Evolutionary conservation across 2,329 filamentous ascomycete species (phyloP).

Genomic region (Thielaviopsis populi): DNA sequence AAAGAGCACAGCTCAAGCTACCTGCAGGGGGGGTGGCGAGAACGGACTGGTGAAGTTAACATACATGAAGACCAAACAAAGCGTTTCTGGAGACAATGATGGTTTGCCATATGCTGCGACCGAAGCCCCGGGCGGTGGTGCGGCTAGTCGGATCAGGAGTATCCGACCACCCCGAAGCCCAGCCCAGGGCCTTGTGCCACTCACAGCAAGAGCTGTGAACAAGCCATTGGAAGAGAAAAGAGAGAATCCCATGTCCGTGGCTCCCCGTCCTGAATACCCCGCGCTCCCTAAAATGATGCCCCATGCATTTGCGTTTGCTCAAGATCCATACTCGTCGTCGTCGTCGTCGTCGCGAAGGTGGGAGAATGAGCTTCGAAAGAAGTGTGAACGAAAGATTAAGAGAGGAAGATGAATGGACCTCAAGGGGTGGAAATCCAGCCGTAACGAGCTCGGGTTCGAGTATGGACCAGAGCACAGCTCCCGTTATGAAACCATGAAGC

Average conservation of each 20-base stretch:
- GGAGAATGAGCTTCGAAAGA: neutral
- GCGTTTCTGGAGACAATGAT: constrained; percentile 38
- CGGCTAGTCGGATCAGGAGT: neutral
- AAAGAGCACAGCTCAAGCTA: constrained; percentile 3
- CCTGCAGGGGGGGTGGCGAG: neutral
- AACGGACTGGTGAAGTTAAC: constrained; percentile 37
- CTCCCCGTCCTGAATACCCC: neutral
- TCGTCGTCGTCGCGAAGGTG: neutral
- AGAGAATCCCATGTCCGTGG: neutral
- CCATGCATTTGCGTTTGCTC: neutral
- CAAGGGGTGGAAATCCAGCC: neutral
- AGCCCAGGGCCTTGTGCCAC: neutral
- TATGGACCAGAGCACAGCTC: neutral
- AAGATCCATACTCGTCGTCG: neutral
- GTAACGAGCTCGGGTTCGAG: neutral
- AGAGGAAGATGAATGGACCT: neutral
- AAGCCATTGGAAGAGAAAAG: neutral
- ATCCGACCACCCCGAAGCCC: constrained; percentile 21
- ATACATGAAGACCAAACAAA: constrained; percentile 51
- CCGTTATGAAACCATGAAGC: neutral
- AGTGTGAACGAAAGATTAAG: constrained; percentile 14
- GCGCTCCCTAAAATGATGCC: neutral
- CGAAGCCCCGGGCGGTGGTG: neutral
- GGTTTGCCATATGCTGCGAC: constrained; percentile 31
- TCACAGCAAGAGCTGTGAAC: neutral